These are phyloP conservation scores for Globisporangium recalcitrans DNA, from an alignment of 352 stramenopile species.

Conservation along the genomic window DNA sequence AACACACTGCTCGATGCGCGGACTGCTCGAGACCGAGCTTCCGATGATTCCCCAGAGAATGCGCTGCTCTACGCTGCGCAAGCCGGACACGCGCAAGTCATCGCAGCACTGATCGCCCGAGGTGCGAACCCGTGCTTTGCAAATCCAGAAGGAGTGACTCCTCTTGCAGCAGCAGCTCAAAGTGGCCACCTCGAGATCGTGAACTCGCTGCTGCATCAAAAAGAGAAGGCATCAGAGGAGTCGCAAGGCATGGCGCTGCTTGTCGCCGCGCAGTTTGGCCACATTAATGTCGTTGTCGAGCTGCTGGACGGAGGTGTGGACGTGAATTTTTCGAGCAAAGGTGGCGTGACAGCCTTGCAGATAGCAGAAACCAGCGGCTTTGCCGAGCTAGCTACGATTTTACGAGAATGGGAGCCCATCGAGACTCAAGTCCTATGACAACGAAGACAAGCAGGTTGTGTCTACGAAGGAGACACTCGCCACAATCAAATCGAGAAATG, in stretches of 20 bases:
- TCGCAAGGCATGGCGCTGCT: conserved; percentile 8
- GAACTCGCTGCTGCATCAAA: not conserved
- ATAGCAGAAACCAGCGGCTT: conserved; percentile 4
- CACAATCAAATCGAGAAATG: too few relatives aligned
- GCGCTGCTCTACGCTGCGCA: conserved; percentile 12
- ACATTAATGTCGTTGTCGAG: conserved; percentile 8
- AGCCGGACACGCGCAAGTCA: not conserved
- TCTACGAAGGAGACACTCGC: too few relatives aligned
- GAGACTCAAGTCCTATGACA: not conserved
- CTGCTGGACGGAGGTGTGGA: conserved; percentile 6
- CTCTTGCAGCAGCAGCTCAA: conserved; percentile 6
- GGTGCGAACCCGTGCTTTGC: not conserved
- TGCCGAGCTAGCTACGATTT: conserved; percentile 4
- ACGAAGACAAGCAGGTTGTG: not conserved
- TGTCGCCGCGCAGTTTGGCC: not conserved
- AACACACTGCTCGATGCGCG: not conserved
- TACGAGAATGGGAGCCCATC: conserved; percentile 12
- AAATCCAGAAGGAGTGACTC: not conserved
- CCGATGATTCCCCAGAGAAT: not conserved
- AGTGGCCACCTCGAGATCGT: conserved; percentile 3
- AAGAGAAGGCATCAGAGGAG: not conserved
- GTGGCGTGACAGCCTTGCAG: conserved; percentile 6
- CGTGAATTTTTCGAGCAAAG: conserved; percentile 2
- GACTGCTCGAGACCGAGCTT: not conserved
- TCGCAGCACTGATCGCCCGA: not conserved